Base-by-base conservation (phyloP, 1,284 basidiomycete species). In the Apiotrichum domesticum region DNA sequence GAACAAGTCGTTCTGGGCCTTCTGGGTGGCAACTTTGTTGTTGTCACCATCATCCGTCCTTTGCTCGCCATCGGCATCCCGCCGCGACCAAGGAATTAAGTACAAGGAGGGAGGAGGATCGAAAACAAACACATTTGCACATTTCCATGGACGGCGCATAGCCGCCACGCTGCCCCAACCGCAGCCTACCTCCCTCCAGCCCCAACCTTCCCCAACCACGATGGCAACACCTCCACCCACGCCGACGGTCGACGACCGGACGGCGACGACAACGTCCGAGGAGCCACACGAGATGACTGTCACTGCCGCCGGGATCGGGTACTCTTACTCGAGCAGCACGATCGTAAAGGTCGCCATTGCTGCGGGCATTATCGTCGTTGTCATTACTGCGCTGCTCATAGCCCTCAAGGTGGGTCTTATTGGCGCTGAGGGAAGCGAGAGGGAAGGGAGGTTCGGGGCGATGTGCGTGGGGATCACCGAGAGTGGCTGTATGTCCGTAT, bases 331-430 rank as follows among this genome's bases (percentile, higher is more conserved):
- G 10, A 71, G 68, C 13, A 66, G 64, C 40, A 69, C 67, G 43
- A 75, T 75, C 41, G 69, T 75, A 33, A 61, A 67, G 41, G 67
- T 67, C 13, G 70, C 73, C 29, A 63, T 73, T 6, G 73, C 70
- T 7, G 69, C 71, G 0, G 70, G 73, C 52, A 64, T 75, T 35
- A 75, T 75, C 51, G 68, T 75, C 5, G 49, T 75, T 6, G 64
- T 54, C 43, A 51, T 75, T 8, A 62, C 60, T 11, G 71, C 65
- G 3, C 34, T 72, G 14, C 57, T 73, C 8, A 35, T 73, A 14
- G 70, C 67, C 43, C 58, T 72, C 57, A 75, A 73, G 63, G 73
- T 73, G 47, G 46, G 68, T 62, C 2, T 29, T 14, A 51, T 34
- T 29, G 29, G 29, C 29, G 29, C 29, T 29, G 29, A 29, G 29